Base-by-base conservation (phyloP, 495 filamentous ascomycete genomes). In the Penicillium cosmopolitanum region DNA sequence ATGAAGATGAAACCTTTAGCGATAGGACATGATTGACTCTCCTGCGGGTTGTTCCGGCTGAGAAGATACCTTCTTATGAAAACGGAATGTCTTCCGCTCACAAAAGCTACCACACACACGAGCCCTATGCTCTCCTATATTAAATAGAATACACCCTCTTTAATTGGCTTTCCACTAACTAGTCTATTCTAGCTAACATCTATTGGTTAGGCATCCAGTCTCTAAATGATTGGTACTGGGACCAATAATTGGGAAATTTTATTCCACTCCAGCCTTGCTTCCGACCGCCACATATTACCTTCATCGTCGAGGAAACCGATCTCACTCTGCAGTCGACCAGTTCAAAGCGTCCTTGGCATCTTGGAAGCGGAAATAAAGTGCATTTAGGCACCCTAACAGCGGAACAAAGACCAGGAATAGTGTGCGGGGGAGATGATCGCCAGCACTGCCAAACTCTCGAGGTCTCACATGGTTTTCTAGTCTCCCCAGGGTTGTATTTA, bases 341-440 rank as follows among this genome's bases (percentile, higher is more conserved):
- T 44, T 15, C 38, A 55, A 18, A 34, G 9, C 28, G n/a, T 51
- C 50, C 51, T 60, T 60, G 57, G 57, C 57, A 19, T 25, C 57
- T 60, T 25, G 51, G 50, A 42, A 46, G 57, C 57, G 51, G 57
- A 59, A 59, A 38, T 16, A 59, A 48, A 21, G 15, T 18, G 10
- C 6, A 23, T 10, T 4, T 53, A 10, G 21, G 21, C 21, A 42
- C 15, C 7, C 15, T 35, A 12, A 53, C 28, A 60, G 51, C 57
- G 57, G 57, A 60, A 60, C 50, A 47, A 6, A 36, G 13, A 10
- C 33, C 25, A 9, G 23, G 15, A 5, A 42, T 7, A 8, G 16
- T 42, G 34, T 54, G 57, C 57, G 57, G 57, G 57, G 57, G 28
- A 42, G 21, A 36, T 38, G 51, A 58, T 53, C 51, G 40, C 19